phyloP scores from a whole-genome alignment of 768 basidiomycete species.

The Tubosaeta sp. region DNA sequence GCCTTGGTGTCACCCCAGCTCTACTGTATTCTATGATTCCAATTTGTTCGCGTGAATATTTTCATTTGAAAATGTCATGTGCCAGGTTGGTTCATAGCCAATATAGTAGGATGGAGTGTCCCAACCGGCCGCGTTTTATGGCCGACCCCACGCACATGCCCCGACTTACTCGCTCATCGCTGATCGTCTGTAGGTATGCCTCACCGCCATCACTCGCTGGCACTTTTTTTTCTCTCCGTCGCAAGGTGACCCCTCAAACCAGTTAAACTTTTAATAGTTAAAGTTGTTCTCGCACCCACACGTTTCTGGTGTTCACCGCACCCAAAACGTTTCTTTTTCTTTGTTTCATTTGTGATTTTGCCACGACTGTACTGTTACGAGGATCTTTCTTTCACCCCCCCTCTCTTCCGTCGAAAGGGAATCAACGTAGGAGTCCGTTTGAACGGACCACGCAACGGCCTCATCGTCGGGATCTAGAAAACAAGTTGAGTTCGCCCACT shows the following conservation, averaged over 20 bases:
- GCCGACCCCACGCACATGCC: slow-evolving; percentile 1
- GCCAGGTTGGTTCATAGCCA: slow-evolving; percentile 55
- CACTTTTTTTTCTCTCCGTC: not conserved
- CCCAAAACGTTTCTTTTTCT: not conserved
- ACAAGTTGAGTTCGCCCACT: not conserved
- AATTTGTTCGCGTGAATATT: slow-evolving; percentile 27
- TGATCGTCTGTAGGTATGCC: not conserved
- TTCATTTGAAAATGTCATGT: slow-evolving; percentile 33
- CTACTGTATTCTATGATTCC: slow-evolving; percentile 38
- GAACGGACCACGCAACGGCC: not conserved
- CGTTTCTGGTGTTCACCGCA: slow-evolving; percentile 5
- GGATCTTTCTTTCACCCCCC: not conserved
- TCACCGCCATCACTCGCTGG: not conserved
- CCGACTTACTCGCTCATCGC: not conserved
- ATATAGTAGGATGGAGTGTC: slow-evolving; percentile 48
- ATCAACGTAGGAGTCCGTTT: not conserved
- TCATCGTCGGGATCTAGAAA: slow-evolving; percentile 14
- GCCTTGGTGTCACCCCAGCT: slow-evolving; percentile 30
- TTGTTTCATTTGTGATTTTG: not conserved
- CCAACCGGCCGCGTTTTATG: slow-evolving; percentile 14
- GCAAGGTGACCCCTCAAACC: not conserved
- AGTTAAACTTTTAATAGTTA: slow-evolving; percentile 26
- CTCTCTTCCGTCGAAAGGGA: not conserved
- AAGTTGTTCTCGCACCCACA: slow-evolving; percentile 18
- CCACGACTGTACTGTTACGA: not conserved